Percentiles rank a stretch among this genome's conserved stretches.
Evolutionary conservation across 2,329 filamentous ascomycete species (phyloP).

Genomic region (Claviceps digitariae): DNA sequence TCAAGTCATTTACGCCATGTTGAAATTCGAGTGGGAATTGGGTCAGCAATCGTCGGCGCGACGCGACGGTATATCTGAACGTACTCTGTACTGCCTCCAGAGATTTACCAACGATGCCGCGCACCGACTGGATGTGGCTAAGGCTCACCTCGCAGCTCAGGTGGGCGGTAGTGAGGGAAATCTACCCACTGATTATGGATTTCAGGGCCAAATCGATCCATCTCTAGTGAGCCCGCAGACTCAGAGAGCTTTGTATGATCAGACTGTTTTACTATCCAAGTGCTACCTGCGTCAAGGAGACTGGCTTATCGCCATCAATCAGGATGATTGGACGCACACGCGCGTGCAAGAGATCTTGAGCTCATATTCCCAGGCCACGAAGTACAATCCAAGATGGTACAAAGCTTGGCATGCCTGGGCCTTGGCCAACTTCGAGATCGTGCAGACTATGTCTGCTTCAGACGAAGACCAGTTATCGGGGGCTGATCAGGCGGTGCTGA

Average conservation of each 20-base stretch:
- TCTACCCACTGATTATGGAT: conserved; percentile 33
- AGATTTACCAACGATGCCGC: conserved; percentile 48
- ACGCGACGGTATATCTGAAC: conserved; percentile 34
- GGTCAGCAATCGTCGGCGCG: conserved; percentile 45
- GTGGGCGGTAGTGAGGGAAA: conserved; percentile 29
- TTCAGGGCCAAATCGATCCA: conserved; percentile 33
- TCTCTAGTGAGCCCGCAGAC: conserved; percentile 33
- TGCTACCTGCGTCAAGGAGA: conserved; percentile 94
- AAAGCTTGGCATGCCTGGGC: conserved; percentile 99
- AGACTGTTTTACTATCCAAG: conserved; percentile 69
- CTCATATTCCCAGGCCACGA: conserved; percentile 85
- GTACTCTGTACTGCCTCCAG: conserved; percentile 44
- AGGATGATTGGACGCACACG: conserved; percentile 78
- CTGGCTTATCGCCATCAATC: conserved; percentile 79
- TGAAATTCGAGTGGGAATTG: conserved; percentile 93
- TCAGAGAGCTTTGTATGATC: conserved; percentile 42
- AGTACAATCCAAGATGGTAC: conserved; percentile 91
- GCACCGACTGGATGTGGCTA: conserved; percentile 38
- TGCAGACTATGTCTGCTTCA: conserved; percentile 62
- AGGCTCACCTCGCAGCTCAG: conserved; percentile 34
- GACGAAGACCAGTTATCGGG: conserved; percentile 37
- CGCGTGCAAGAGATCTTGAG: conserved; percentile 77
- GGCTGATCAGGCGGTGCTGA: conserved; percentile 51
- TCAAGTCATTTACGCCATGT: conserved; percentile 86
- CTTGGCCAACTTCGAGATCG: conserved; percentile 94